A percentile compares a stretch with the other conserved stretches of the same genome.
phyloP scores from a whole-genome alignment of 495 filamentous ascomycete species.

The Penicillium cinerascens region DNA sequence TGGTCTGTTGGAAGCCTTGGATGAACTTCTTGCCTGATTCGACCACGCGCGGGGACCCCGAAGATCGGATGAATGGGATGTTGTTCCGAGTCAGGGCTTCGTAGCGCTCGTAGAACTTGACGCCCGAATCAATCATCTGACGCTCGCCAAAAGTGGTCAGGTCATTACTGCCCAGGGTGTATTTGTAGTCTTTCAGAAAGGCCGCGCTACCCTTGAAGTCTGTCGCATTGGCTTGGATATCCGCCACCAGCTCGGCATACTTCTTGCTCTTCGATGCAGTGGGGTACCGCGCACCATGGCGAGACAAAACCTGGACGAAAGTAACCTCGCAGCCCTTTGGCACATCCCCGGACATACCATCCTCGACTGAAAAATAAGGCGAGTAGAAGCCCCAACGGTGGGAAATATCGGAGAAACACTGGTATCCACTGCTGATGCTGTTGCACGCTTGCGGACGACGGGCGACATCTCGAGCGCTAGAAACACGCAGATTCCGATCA shows the following conservation, averaged over 20 bases:
- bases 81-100: slow-evolving; percentile 46
- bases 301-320: slow-evolving; percentile 74
- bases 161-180: slow-evolving; percentile 69
- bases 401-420: slow-evolving; percentile 55
- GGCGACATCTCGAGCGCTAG: not conserved
- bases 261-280: slow-evolving; percentile 56
- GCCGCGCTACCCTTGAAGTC: slow-evolving; percentile 54
- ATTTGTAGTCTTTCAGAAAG: slow-evolving; percentile 67
- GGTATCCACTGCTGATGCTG: slow-evolving; percentile 58
- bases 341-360: slow-evolving; percentile 50
- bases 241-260: slow-evolving; percentile 55
- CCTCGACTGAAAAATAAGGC: slow-evolving; percentile 66
- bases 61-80: slow-evolving; percentile 68
- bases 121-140: slow-evolving; percentile 71
- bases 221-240: slow-evolving; percentile 56
- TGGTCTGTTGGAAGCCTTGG: slow-evolving; percentile 63
- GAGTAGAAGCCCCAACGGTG: slow-evolving; percentile 86
- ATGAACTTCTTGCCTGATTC: slow-evolving; percentile 70
- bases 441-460: slow-evolving; percentile 44
- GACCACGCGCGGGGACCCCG: slow-evolving; percentile 68
- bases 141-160: slow-evolving; percentile 69
- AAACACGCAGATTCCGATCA: slow-evolving; percentile 1
- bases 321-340: slow-evolving; percentile 65
- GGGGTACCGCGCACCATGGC: slow-evolving; percentile 82
- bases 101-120: slow-evolving; percentile 71